Base-by-base conservation (phyloP, 768 basidiomycete genomes). In the Mrakia hoshinonis region DNA sequence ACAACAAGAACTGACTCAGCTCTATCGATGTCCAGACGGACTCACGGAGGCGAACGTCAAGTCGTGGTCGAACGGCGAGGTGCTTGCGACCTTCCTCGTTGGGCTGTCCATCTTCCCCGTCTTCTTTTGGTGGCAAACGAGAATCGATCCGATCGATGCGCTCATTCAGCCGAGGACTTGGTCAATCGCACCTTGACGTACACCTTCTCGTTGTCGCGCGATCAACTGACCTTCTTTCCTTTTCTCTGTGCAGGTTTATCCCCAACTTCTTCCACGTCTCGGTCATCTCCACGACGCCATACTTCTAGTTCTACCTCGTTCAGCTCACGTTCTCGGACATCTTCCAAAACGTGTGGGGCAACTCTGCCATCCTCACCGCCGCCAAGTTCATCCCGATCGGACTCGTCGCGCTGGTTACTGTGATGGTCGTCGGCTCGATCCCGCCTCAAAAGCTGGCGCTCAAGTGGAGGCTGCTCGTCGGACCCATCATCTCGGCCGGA, bases 401-500 rank as follows among this genome's bases (percentile, higher is more conserved):
- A 22, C 29, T 65, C 46, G 47, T 47, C 9, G 64, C 26, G 12
- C 46, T 46, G 5, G 24, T 31, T 13, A 12, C 36, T 29, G 43
- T 29, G 13, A 31, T 18, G 13, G 12, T 29, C 10, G 47, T 46
- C 22, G 64, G 64, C 12, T 12, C n/a, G 3, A 29, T 65, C 26
- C 64, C 64, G 5, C 26, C 43, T n/a, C n/a, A 52, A 4, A 2
- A 15, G n/a, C 49, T 65, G 26, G 46, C 64, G 12, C 64, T 65
- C n/a, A 43, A 46, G 20, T 65, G 46, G 46, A n/a, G 64, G 5
- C 31, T 65, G 26, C 26, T 65, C 47, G 3, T 65, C 64, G 64
- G 64, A 2, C 49, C 43, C 24, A 48, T 65, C 26, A 12, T 46
- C 47, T 26, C 64, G 24, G 43, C 64, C 11, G 46, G 26, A 2